Base-by-base conservation (phyloP, 73 alveolate species). In the Paramecium pentaurelia region DNA sequence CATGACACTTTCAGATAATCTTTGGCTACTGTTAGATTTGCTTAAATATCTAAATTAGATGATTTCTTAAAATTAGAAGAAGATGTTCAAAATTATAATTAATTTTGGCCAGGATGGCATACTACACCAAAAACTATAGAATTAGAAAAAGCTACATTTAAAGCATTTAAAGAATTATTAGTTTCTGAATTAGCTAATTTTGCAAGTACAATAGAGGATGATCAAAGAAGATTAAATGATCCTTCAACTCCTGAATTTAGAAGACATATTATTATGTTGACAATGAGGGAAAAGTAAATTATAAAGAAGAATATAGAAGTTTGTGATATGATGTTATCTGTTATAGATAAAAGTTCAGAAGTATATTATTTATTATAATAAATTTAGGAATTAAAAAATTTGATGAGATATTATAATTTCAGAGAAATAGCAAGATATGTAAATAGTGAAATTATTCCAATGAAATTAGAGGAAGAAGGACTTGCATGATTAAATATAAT, bases 1-100 rank as follows among this genome's bases (percentile, higher is more conserved):
- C 95, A 95, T 75, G 92, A 93, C 49, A 94, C 93, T 51, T 92
- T 94, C 59, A 73, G 93, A 58, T 94, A 95, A 86, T 45, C 95
- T 27, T 59, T 95, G 37, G 92, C 93, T 75, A 93, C 84, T 86
- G 88, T 92, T 37, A 91, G 98, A 86, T 94, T 94, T 86, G 70
- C 93, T 25, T 10, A 64, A 22, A 91, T 60, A 28, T 93, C 77
- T 80, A 95, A 36, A 80, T 80, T 80, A 12, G 77, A 80, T 80
- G 71, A 80, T 22, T 80, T 80, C 47, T 36, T 80, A 42, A 0
- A 34, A 25, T 80, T 80, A 47, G 91, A 80, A 25, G 77, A 45
- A 4, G 71, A 40, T 42, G 58, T 44, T 5, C 54, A 22, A 14
- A 12, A 49, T 20, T 80, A 45, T 7, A 45, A 80, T 20, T n/a